Evolutionary conservation across 257 asterid species (phyloP), one percentile per base, ranked within the genome.

Genomic region (Marsdenia floribunda): DNA sequence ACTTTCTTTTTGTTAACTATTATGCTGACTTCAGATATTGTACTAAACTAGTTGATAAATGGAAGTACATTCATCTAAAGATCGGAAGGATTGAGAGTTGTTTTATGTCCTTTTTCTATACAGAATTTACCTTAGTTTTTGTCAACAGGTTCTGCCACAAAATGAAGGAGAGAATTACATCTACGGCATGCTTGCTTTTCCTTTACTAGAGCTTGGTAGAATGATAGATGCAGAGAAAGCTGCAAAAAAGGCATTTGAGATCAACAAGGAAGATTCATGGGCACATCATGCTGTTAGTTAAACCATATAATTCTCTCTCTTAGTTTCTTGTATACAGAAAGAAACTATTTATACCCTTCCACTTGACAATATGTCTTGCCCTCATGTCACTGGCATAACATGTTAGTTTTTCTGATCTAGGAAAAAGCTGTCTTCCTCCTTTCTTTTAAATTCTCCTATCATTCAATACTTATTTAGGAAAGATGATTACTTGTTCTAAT

Each of bases 121-220:
- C 55, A 59, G 37, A 59, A 57, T 40, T 26, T 50, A 72, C 47
- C 24, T 80, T 61, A 57, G 75, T 68, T 74, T 22, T 74, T 49
- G 73, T 69, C 60, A 29, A 76, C 90, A 94, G 98, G 96, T 94
- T 61, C 85, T 94, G 54, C 87, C 92, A 54, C 52, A 77, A 47
- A 94, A 94, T 81, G 89, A 80, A 70, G 75, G 65, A 54, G 89
- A 85, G 77, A 88, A 86, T 52, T 94, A 87, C 79, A 84, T 94
- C 75, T 87, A 94, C 68, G 97, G 98, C 71, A 88, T 94, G 97
- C 95, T 90, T 72, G 98, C 98, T 24, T 94, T 94, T 85, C 77
- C 97, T 16, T 81, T 94, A 67, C 79, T 94, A 68, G 98, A 94
- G 90, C 95, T 94, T 55, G 95, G 97, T 74, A 90, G 77, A 75